Evolutionary conservation across 2,329 filamentous ascomycete genomes (phyloP), one percentile per base, ranked within the genome.

Genomic region (Epichloe glyceriae): DNA sequence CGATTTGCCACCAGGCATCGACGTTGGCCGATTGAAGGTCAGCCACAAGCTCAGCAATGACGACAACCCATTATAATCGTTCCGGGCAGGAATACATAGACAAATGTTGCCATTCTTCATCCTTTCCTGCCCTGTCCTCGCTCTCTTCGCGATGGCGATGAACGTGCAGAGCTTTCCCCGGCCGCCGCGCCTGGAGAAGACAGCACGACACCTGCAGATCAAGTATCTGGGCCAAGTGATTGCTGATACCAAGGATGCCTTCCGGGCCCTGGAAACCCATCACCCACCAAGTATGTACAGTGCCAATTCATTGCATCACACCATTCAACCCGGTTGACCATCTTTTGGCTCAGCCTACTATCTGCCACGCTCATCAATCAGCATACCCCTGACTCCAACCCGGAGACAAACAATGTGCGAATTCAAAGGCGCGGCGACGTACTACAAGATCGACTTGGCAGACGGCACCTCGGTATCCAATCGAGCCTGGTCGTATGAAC

Each of bases 221-320:
- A 76, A 72, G 60, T 81, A 75, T 70, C 67, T 73, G 26, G 74
- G 72, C 19, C 64, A 73, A 44, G 65, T 72, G 46, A 73, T 83
- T 54, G 79, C 77, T 11, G 76, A 82, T 42, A 81, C 79, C 6
- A 73, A 67, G 50, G 70, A 77, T 44, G 77, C 73, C 3, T 82
- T 74, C 60, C 82, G 79, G 79, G 78, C 79, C 4, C 66, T 83
- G 35, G 78, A 83, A 61, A 81, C 78, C 17, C 76, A 78, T 56
- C 79, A 82, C 57, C 76, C 79, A 35, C 80, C 79, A 5, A 81
- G 75, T 78, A 58, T 46, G 69, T 67, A 14, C 26, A 10, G 26
- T 30, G 26, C 26, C 26, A 30, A 30, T 10, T 30, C 26, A 6
- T 7, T 7, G 2, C 22, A 26, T 26, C 2, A 3, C 26, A 30